phyloP scores from a whole-genome alignment of 768 basidiomycete species.

The Gloeophyllum trabeum region DNA sequence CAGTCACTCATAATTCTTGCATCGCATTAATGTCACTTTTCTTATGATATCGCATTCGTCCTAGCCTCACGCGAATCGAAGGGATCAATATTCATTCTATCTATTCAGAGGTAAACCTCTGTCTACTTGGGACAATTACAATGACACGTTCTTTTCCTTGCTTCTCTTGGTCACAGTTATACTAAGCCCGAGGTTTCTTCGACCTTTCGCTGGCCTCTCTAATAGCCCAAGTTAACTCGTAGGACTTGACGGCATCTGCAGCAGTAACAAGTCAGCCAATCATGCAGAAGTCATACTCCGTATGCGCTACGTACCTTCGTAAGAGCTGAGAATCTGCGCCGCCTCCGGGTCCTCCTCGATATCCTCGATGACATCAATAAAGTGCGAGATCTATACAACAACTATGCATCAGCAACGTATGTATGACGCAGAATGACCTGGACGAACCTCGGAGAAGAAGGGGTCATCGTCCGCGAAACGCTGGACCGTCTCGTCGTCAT shows the following conservation, averaged over 20 bases:
- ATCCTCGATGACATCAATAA: constrained; percentile 84
- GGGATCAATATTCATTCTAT: no score
- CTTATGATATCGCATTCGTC: no score
- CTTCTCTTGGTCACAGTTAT: no score
- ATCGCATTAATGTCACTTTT: no score
- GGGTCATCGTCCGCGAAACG: constrained; percentile 79
- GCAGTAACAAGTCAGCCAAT: constrained; percentile 2
- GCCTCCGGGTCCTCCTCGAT: constrained; percentile 81
- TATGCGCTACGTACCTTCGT: constrained; percentile 48
- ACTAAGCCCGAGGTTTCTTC: constrained; percentile 22
- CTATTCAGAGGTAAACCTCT: no score
- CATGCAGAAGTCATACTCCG: not conserved
- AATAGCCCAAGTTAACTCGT: constrained; percentile 92
- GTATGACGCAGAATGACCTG: not conserved
- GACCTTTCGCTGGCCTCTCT: constrained; percentile 66
- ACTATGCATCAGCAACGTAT: not conserved
- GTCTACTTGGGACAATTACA: no score
- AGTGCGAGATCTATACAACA: constrained; percentile 47
- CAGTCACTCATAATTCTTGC: no score
- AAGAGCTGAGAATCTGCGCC: constrained; percentile 70
- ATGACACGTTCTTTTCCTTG: no score
- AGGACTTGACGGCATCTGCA: constrained; percentile 76
- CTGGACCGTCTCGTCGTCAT: constrained; percentile 60
- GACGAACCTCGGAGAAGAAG: constrained; percentile 75
- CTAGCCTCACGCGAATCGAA: no score